These are phyloP conservation scores for Berberis vulgaris DNA, from an alignment of 164 flowering plant genomes.

Conservation along the genomic window DNA sequence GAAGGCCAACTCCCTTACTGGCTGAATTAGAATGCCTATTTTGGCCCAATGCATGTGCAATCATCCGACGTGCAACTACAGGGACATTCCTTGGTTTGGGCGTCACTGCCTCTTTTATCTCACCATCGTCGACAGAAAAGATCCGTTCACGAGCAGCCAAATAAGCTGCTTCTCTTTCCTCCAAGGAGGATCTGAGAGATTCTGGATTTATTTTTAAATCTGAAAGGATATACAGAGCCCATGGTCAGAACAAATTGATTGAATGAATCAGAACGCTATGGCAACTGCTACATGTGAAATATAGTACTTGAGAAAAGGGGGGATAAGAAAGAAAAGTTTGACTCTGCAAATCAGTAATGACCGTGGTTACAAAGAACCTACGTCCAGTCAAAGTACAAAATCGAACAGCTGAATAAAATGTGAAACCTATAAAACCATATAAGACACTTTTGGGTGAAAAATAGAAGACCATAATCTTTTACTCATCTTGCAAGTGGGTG, in stretches of 20 bases:
- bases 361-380: too few relatives aligned
- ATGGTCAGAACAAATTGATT: neutral
- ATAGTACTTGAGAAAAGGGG: too few relatives aligned
- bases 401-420: too few relatives aligned
- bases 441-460: too few relatives aligned
- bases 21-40: conserved; percentile 21
- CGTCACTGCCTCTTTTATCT: conserved; percentile 24
- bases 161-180: conserved; percentile 81
- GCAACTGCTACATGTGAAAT: too few relatives aligned
- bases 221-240: conserved; percentile 9
- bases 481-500: too few relatives aligned
- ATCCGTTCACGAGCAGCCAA: conserved; percentile 81
- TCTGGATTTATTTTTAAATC: conserved; percentile 20
- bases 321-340: too few relatives aligned
- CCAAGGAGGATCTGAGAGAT: conserved; percentile 30
- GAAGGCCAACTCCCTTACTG: conserved; percentile 8
- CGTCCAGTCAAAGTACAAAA: too few relatives aligned
- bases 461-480: too few relatives aligned
- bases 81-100: conserved; percentile 63
- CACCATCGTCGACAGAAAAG: conserved; percentile 41
- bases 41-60: conserved; percentile 86
- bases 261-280: neutral
- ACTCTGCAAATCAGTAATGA: too few relatives aligned
- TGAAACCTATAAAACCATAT: too few relatives aligned
- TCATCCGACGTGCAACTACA: conserved; percentile 91